Conservation (phyloP, 208 protist genomes). For the Lotmaria passim region DNA sequence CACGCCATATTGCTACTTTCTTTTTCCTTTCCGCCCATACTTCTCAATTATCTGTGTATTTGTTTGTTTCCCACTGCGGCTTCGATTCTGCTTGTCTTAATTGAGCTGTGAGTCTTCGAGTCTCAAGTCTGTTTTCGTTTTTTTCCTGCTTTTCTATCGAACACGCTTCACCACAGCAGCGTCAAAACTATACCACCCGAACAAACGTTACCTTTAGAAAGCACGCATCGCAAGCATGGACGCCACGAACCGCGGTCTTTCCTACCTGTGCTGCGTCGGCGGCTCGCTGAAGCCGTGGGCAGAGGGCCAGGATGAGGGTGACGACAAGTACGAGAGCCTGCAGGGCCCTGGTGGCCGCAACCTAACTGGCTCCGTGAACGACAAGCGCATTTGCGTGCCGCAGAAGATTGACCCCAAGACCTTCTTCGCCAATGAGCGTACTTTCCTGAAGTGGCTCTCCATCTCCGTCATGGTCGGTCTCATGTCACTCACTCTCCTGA, state of each 20-base stretch:
- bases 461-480: constrained; percentile 90
- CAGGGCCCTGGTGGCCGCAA: constrained; percentile 74
- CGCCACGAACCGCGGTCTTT: constrained; percentile 60
- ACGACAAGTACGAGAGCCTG: constrained; percentile 82
- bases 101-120: too few species aligned
- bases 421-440: constrained; percentile 93
- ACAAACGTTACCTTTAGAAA: neutral
- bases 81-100: too few species aligned
- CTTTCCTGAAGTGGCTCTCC: constrained; percentile 93
- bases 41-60: too few species aligned
- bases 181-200: too few species aligned
- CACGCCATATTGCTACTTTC: too few species aligned
- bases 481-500: constrained; percentile 88
- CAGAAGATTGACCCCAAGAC: constrained; percentile 94
- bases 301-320: constrained; percentile 86
- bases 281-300: constrained; percentile 86
- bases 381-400: constrained; percentile 90
- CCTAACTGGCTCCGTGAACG: constrained; percentile 80
- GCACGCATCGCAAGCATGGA: constrained; percentile 30
- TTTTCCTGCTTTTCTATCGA: too few species aligned
- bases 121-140: too few species aligned
- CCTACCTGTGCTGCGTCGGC: constrained; percentile 68
- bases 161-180: too few species aligned
- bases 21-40: too few species aligned
- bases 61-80: too few species aligned